Percentiles rank a stretch among this genome's conserved stretches.
Evolutionary conservation across 495 filamentous ascomycete species (phyloP).

Genomic region (Penicillium soppii): DNA sequence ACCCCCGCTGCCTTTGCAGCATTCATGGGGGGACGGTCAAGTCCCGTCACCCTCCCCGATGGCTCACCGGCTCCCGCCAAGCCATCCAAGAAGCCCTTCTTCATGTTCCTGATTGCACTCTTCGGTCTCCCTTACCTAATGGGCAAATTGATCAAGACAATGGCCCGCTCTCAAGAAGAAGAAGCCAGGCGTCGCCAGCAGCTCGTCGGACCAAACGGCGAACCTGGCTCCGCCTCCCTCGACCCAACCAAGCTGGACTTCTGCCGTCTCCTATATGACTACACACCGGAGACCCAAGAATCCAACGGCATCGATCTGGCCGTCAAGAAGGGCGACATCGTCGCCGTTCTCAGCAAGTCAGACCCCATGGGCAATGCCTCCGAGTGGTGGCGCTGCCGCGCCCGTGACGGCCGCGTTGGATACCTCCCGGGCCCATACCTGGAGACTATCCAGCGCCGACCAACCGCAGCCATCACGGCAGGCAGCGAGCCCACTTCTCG

Average conservation of each 20-base stretch:
- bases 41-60: conserved; percentile 51
- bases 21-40: conserved; percentile 60
- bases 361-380: conserved; percentile 89
- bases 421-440: conserved; percentile 90
- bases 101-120: conserved; percentile 92
- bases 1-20: conserved; percentile 87
- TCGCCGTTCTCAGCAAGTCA: conserved; percentile 88
- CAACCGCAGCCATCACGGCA: conserved; percentile 51
- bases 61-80: conserved; percentile 57
- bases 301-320: conserved; percentile 78
- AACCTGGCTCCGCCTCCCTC: conserved; percentile 50
- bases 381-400: conserved; percentile 96
- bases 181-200: conserved; percentile 62
- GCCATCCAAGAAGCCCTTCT: conserved; percentile 88
- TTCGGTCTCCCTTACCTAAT: conserved; percentile 96
- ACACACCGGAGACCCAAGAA: conserved; percentile 69
- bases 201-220: conserved; percentile 51
- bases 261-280: conserved; percentile 92
- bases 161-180: conserved; percentile 81
- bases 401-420: conserved; percentile 86
- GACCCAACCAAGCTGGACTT: conserved; percentile 92
- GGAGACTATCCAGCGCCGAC: conserved; percentile 73
- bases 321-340: conserved; percentile 93
- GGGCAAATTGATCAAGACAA: conserved; percentile 83
- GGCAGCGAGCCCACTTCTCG: conserved; percentile 51